Evolutionary conservation across 768 basidiomycete genomes (phyloP), one percentile per base, ranked within the genome.

Genomic region (Suillus subaureus): DNA sequence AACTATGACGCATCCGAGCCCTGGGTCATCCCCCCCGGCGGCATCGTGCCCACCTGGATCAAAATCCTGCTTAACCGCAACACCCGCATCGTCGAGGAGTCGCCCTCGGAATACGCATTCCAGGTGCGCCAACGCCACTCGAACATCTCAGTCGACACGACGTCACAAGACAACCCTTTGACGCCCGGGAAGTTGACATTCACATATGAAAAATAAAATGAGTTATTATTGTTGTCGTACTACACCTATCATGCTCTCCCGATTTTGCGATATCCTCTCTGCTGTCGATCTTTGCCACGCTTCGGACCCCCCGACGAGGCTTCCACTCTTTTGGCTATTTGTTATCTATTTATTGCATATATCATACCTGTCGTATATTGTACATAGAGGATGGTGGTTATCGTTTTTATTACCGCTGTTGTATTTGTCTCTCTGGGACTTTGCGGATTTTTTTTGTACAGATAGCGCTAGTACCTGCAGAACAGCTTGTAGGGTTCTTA

Each of bases 21-120:
- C 60, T 93, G 91, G 91, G 79, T 83, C 12, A 77, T 92, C 16
- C 92, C 92, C 15, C 86, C 89, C 26, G 91, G 91, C 45, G 81
- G 88, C 18, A 83, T 94, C 37, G 69, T 89, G 23, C 92, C 92
- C 52, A 57, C 71, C 16, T 93, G 91, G 91, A 78, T 91, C 13
- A 78, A 70, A 68, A 71, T 72, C 37, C 42, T 79, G 42, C 33
- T 75, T 6, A 64, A 45, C 16, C 77, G 67, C 40, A 65, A 61
- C 16, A 63, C 13, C 21, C 23, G 13, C 2, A 31, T 52, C 0
- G 2, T 4, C 6, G 42, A 43, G 2, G 70, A 74, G 16, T 0
- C 4, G 3, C 61, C 70, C 28, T 58, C 70, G 2, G 77, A 79
- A 63, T 80, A 72, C 57, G 65, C 69, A 33, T 75, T 79, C 61